phyloP scores from a whole-genome alignment of 1,284 basidiomycete species.

The Cutaneotrichosporon cutaneum region DNA sequence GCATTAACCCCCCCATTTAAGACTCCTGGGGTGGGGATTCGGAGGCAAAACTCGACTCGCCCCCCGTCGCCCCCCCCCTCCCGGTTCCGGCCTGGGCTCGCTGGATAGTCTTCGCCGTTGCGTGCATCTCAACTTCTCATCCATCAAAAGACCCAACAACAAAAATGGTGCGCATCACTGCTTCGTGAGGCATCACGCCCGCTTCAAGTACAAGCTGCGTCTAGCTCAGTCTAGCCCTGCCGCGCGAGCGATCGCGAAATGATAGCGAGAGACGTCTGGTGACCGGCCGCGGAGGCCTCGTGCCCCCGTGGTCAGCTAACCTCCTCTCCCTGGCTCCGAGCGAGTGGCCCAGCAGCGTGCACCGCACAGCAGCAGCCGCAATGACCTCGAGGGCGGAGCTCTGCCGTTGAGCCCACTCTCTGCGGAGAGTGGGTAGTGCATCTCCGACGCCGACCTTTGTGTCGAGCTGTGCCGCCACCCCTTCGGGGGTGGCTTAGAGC shows the following conservation, averaged over 20 bases:
- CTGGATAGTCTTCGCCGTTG: background rate
- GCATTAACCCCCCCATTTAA: constrained; percentile 2
- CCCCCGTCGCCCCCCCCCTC: background rate
- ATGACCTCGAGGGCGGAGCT: constrained; percentile 14
- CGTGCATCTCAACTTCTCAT: constrained; percentile 10
- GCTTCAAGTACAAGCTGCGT: constrained; percentile 15
- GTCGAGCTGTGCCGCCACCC: constrained; percentile 20
- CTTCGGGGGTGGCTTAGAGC: constrained; percentile 27
- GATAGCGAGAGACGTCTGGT: constrained; percentile 14
- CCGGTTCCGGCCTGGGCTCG: background rate
- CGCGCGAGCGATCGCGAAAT: background rate
- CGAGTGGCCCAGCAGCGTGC: constrained; percentile 8
- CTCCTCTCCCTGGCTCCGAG: constrained; percentile 13
- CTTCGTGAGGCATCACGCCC: constrained; percentile 24
- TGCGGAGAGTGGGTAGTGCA: background rate
- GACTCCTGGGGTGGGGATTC: background rate
- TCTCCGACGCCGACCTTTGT: constrained; percentile 14
- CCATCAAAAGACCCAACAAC: constrained; percentile 19
- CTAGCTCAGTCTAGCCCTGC: background rate
- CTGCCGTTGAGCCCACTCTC: constrained; percentile 3
- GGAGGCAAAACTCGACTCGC: background rate
- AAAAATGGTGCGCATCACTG: constrained; percentile 27
- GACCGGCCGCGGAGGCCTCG: constrained; percentile 5
- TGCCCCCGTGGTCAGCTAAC: constrained; percentile 6
- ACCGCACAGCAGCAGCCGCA: constrained; percentile 2